A percentile compares a stretch with the other conserved stretches of the same genome.
phyloP scores from a whole-genome alignment of 257 asterid genomes.

The Vinca minor region DNA sequence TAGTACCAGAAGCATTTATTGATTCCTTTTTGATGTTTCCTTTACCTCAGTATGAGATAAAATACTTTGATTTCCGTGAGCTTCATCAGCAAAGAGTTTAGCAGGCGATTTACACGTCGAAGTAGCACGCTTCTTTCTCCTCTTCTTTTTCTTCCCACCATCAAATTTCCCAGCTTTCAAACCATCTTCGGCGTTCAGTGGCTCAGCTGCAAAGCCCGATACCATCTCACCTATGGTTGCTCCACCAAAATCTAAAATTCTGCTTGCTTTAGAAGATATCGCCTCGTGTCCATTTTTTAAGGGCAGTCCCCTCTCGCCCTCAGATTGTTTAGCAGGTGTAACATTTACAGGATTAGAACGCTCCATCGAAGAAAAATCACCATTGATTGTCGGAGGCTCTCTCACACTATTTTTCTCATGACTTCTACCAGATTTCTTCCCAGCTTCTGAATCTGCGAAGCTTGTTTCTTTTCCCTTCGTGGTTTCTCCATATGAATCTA shows the following conservation, averaged over 20 bases:
- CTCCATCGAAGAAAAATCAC: slow-evolving; percentile 6
- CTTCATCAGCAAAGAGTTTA: too few relatives aligned
- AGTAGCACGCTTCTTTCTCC: slow-evolving; percentile 9
- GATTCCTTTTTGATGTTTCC: too few relatives aligned
- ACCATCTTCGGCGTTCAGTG: slow-evolving; percentile 12
- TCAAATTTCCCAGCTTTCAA: slow-evolving; percentile 6
- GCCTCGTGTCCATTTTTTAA: background rate
- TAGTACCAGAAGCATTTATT: too few relatives aligned
- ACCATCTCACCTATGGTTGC: slow-evolving; percentile 2
- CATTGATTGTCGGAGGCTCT: slow-evolving; percentile 8
- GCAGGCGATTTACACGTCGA: slow-evolving; percentile 2
- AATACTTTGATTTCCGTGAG: too few relatives aligned
- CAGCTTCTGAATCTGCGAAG: slow-evolving; percentile 8
- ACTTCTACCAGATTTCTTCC: slow-evolving; percentile 5
- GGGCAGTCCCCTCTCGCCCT: background rate
- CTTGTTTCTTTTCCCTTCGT: slow-evolving; percentile 1
- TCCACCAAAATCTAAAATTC: slow-evolving; percentile 2
- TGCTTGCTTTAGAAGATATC: slow-evolving; percentile 7
- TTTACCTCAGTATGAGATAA: too few relatives aligned
- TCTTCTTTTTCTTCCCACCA: slow-evolving; percentile 14
- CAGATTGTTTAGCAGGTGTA: slow-evolving; percentile 13
- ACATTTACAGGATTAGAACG: slow-evolving; percentile 14
- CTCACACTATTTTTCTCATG: slow-evolving; percentile 11
- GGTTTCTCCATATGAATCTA: slow-evolving; percentile 2
- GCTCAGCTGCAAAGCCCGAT: background rate